Evolutionary conservation across 768 basidiomycete genomes (phyloP), one percentile per base, ranked within the genome.

Genomic region (Leucosporidium yakuticum): DNA sequence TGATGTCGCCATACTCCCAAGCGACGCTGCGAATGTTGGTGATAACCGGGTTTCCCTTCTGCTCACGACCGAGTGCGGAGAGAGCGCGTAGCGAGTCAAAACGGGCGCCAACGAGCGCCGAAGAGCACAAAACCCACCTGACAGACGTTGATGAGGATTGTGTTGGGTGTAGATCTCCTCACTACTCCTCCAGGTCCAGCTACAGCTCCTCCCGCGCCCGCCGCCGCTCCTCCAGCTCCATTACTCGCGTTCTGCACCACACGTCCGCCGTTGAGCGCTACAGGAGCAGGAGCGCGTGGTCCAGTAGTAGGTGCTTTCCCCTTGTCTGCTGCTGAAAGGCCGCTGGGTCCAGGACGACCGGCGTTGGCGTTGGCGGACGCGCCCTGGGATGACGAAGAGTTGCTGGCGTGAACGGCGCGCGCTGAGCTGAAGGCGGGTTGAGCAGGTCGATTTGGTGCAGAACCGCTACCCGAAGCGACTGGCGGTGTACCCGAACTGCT

Each of bases 1-100:
- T 83, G 68, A 98, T 93, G 76, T 98, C 94, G 0, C 90, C 90
- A 74, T 91, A 96, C 77, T 98, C 93, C 79, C 92, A 94, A 2
- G 89, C 85, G 4, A 96, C 89, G 79, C 91, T 90, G 69, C 87
- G 85, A 62, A 98, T 88, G 73, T 83, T 84, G 75, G 90, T 86
- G 25, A 97, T 83, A n/a, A 97, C 82, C 0, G 90, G 90, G 77
- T 99, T 99, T 27, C 88, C 85, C 64, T 74, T 74, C 74, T 73
- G 60, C 50, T 12, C 5, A 11, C 60, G 50, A n/a, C 7, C 20
- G 4, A 5, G 49, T 25, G 20, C 7, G 29, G 49, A 32, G 21
- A 61, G 50, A 25, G 23, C 23, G 48, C 48, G 20, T 17, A 19
- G 21, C 34, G 31, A 34, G 4, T 25, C 21, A 15, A 9, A 19